Base-by-base conservation (phyloP, 2,329 filamentous ascomycete species). In the Stenocarpella maydis region DNA sequence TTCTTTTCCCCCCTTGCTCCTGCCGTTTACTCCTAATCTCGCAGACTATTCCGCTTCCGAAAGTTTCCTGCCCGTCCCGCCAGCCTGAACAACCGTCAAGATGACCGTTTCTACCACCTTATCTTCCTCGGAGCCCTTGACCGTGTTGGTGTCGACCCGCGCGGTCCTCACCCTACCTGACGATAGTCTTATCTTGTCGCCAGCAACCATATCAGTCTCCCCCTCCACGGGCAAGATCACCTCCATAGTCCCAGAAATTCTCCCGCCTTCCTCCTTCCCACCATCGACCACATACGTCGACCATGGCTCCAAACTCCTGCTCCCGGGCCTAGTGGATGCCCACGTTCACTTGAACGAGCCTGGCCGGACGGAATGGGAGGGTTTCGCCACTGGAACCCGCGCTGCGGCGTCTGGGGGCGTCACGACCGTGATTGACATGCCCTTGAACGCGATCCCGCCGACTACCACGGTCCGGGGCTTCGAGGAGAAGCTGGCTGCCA, bases 311-410 rank as follows among this genome's bases (percentile, higher is more conserved):
- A 88, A 91, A 80, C 86, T 98, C 55, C 84, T 99, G 47, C 86
- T 98, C 41, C 96, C 96, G 0, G 96, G 96, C 24, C 85, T 99
- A 37, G 95, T 99, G 21, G 96, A 99, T 79, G 95, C 96, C 43
- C 96, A 99, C 79, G 96, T 99, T 45, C 96, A 99, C 82, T 88
- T 98, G 75, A 98, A 98, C 77, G 96, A 99, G 82, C 96, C 96
- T 0, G 96, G 96, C 50, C 89, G 96, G 69, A 98, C 95, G 65
- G 95, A 98, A 87, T 98, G 96, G 96, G 96, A 99, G 78, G 96
- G 96, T 14, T 99, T 99, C 84, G 92, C 91, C 84, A 98, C 95
- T 0, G 96, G 96, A 60, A 98, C 96, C 28, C 88, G 93, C 75
- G 96, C 96, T 41, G 96, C 96, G 4, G 96, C 96, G 14, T 97